A percentile compares a stretch with the other conserved stretches of the same genome.
Conservation (phyloP, 2,329 filamentous ascomycete species). For the Calcarisporium arbuscula region DNA sequence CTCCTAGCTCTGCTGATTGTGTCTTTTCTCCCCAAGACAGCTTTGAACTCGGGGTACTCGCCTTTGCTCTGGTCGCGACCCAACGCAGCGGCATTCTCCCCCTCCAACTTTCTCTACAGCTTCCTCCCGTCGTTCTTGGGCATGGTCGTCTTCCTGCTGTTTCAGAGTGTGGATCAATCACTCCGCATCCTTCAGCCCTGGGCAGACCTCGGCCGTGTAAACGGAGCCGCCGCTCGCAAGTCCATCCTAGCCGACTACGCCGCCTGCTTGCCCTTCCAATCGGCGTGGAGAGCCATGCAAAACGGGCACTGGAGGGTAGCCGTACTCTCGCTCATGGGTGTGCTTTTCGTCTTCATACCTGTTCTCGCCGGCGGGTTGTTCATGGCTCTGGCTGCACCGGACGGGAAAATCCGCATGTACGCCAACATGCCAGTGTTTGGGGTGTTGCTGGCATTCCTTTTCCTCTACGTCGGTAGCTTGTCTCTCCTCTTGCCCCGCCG, state of each 20-base stretch:
- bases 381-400: constrained; percentile 59
- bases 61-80: constrained; percentile 61
- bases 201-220: constrained; percentile 50
- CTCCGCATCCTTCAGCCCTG: constrained; percentile 64
- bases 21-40: constrained; percentile 66
- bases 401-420: constrained; percentile 55
- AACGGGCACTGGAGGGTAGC: constrained; percentile 63
- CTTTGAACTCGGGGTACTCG: constrained; percentile 63
- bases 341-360: constrained; percentile 57
- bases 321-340: constrained; percentile 50
- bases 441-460: constrained; percentile 63
- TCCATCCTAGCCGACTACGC: constrained; percentile 67
- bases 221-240: constrained; percentile 55
- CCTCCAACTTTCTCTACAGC: constrained; percentile 81
- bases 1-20: constrained; percentile 68
- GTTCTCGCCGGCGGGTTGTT: constrained; percentile 65
- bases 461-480: constrained; percentile 62
- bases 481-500: constrained; percentile 55
- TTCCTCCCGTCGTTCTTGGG: constrained; percentile 66
- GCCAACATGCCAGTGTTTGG: constrained; percentile 69
- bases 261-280: constrained; percentile 56
- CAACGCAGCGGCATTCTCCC: constrained; percentile 62
- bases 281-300: constrained; percentile 48
- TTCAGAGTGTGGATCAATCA: constrained; percentile 60
- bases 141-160: constrained; percentile 58